Evolutionary conservation across 2,329 filamentous ascomycete genomes (phyloP).

Genomic region (Aureobasidium sp.): DNA sequence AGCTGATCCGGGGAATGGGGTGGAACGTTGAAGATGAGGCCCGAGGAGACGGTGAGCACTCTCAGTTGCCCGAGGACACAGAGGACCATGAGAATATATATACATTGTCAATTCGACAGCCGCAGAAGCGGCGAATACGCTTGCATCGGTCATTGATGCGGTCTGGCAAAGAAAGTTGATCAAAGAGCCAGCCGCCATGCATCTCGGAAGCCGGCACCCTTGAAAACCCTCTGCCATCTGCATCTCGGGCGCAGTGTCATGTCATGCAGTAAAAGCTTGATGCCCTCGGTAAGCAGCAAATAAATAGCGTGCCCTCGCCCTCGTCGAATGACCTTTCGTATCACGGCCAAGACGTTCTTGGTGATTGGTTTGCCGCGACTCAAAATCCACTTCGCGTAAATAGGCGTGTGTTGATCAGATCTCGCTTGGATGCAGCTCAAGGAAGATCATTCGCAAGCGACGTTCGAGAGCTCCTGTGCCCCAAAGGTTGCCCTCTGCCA

Average conservation of each 20-base stretch:
- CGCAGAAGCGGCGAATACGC: background rate
- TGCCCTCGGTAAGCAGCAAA: background rate
- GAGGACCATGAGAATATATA: background rate
- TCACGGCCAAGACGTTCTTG: background rate
- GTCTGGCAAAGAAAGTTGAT: background rate
- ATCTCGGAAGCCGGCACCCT: conserved; percentile 5
- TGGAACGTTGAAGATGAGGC: background rate
- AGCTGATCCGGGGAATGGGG: conserved; percentile 1
- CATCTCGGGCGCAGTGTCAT: background rate
- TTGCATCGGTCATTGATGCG: conserved; percentile 5
- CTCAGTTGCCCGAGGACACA: background rate
- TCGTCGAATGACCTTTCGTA: conserved; percentile 9
- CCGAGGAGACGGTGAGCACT: background rate
- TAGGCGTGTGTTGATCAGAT: conserved; percentile 3
- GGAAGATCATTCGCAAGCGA: conserved; percentile 10
- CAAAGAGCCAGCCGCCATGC: conserved; percentile 8
- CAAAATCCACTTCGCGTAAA: conserved; percentile 3
- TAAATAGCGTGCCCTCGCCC: background rate
- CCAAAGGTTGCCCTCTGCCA: background rate
- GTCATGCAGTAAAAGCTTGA: conserved; percentile 12
- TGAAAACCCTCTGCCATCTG: conserved; percentile 1
- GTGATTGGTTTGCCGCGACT: background rate
- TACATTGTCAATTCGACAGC: background rate
- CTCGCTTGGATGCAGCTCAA: conserved; percentile 10
- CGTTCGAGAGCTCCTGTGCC: conserved; percentile 2